Conservation (phyloP, 164 flowering plant genomes). For the Brasenia schreberi region DNA sequence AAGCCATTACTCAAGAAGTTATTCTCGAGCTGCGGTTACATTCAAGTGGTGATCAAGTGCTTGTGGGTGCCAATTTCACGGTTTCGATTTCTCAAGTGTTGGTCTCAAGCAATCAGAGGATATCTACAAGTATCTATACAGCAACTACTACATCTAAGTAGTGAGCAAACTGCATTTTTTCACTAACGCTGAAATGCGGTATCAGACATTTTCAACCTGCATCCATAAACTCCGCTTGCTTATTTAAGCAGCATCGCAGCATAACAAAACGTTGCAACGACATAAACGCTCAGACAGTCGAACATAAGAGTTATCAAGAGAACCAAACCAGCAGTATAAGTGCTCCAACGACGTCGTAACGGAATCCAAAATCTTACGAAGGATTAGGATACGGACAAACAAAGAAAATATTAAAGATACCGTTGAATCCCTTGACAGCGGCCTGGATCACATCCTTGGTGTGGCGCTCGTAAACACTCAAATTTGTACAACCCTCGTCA, state of each 20-base stretch:
- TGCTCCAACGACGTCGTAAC: neutral
- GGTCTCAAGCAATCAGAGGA: too few relatives aligned
- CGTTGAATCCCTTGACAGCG: constrained; percentile 90
- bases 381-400: neutral
- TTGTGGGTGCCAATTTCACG: too few relatives aligned
- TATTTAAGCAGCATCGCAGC: neutral
- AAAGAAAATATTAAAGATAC: constrained; percentile 17
- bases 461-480: constrained; percentile 53
- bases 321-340: neutral
- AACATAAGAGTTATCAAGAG: neutral
- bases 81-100: too few relatives aligned
- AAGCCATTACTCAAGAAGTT: too few relatives aligned
- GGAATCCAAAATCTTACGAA: neutral
- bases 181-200: too few relatives aligned
- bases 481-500: constrained; percentile 50
- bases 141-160: neutral
- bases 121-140: too few relatives aligned
- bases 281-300: neutral
- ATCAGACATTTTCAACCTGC: too few relatives aligned
- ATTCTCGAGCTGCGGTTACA: too few relatives aligned
- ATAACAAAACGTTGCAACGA: neutral
- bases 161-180: neutral
- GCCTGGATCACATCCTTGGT: constrained; percentile 68
- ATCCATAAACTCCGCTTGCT: too few relatives aligned
- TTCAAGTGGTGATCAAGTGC: too few relatives aligned